phyloP scores from a whole-genome alignment of 192 early-diverging fungal genomes.

The Pecoramyces ruminantium region DNA sequence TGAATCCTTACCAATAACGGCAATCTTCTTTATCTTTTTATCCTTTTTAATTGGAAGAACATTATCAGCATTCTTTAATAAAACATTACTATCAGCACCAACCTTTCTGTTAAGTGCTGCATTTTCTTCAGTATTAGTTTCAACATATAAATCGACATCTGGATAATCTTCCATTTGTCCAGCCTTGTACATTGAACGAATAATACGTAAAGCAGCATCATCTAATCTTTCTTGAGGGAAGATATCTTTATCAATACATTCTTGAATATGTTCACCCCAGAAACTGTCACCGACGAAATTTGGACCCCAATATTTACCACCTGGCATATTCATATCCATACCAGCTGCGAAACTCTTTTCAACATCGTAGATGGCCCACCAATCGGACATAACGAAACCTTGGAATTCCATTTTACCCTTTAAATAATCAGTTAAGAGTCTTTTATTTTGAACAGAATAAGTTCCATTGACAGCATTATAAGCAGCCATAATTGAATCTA shows the following conservation, averaged over 20 bases:
- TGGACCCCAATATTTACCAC: neutral
- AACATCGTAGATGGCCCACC: constrained; percentile 23
- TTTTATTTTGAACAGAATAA: constrained; percentile 32
- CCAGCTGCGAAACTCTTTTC: constrained; percentile 12
- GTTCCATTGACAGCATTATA: constrained; percentile 39
- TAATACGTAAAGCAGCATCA: too few relatives aligned
- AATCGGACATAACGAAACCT: constrained; percentile 50
- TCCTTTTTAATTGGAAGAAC: constrained; percentile 12
- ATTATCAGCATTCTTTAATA: constrained; percentile 22
- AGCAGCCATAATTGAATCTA: constrained; percentile 38
- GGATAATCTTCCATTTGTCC: too few relatives aligned
- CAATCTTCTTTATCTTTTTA: constrained; percentile 5
- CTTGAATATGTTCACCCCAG: neutral
- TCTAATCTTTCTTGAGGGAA: neutral
- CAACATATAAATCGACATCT: too few relatives aligned
- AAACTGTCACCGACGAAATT: neutral
- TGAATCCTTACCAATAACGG: constrained; percentile 21
- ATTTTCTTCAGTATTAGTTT: too few relatives aligned
- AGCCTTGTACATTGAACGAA: too few relatives aligned
- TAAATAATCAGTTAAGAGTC: constrained; percentile 19
- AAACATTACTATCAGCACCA: constrained; percentile 22
- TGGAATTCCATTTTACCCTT: constrained; percentile 34
- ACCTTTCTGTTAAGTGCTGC: constrained; percentile 5
- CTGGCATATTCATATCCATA: constrained; percentile 25
- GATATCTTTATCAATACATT: neutral